Percentiles rank a stretch among this genome's conserved stretches.
phyloP scores from a whole-genome alignment of 2,329 filamentous ascomycete species.

The Corynespora cassiicola region DNA sequence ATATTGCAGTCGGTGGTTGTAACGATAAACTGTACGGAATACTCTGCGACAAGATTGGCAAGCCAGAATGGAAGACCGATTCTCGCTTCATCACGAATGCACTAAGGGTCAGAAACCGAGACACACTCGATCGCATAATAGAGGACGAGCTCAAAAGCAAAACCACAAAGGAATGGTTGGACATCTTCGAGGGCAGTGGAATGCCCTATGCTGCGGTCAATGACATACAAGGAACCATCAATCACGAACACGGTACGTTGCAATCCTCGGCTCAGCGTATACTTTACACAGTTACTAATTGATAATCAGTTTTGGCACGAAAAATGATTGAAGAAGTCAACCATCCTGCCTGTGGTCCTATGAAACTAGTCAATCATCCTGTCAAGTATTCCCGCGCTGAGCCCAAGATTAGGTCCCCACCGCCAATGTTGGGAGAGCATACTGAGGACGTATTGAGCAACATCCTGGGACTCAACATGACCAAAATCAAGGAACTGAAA shows the following conservation, averaged over 20 bases:
- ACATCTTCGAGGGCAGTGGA: constrained; percentile 84
- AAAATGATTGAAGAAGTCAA: constrained; percentile 89
- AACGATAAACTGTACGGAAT: constrained; percentile 68
- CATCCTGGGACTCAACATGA: constrained; percentile 31
- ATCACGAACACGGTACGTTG: constrained; percentile 77
- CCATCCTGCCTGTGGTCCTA: constrained; percentile 79
- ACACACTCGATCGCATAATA: constrained; percentile 78
- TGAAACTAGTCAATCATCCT: constrained; percentile 90
- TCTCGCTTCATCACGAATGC: constrained; percentile 64
- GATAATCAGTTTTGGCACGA: constrained; percentile 65
- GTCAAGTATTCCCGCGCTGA: constrained; percentile 89
- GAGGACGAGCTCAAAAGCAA: constrained; percentile 75
- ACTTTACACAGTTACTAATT: neutral
- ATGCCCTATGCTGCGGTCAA: constrained; percentile 95
- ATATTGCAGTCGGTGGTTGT: constrained; percentile 68
- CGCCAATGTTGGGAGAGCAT: constrained; percentile 73
- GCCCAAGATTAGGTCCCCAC: constrained; percentile 76
- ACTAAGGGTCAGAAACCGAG: constrained; percentile 69
- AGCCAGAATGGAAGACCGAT: constrained; percentile 65
- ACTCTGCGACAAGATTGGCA: constrained; percentile 62
- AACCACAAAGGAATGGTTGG: constrained; percentile 88
- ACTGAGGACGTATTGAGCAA: constrained; percentile 41
- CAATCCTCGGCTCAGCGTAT: neutral
- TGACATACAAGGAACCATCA: constrained; percentile 83
- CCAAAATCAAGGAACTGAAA: constrained; percentile 28